phyloP scores from a whole-genome alignment of 1,284 basidiomycete genomes.

The Ustilago xerochloae region DNA sequence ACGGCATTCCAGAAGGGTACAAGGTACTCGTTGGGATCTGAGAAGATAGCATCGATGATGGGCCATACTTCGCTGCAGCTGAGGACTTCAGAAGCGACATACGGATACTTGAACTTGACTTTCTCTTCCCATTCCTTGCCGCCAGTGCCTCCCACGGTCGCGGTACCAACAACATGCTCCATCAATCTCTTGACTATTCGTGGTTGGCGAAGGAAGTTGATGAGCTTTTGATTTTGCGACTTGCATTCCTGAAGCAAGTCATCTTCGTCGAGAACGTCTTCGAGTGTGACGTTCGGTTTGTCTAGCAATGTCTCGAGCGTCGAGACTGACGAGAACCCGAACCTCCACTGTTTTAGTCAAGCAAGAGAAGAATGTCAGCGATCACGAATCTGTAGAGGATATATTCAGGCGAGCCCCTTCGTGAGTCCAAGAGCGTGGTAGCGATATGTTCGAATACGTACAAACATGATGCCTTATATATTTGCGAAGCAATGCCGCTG shows the following conservation, averaged over 20 bases:
- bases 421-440: too few species aligned
- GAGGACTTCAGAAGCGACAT: conserved; percentile 92
- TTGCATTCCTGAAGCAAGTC: conserved; percentile 96
- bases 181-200: conserved; percentile 83
- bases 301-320: conserved; percentile 64
- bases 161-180: conserved; percentile 85
- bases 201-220: conserved; percentile 83
- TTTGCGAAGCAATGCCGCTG: conserved; percentile 4
- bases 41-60: conserved; percentile 88
- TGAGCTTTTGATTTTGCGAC: conserved; percentile 86
- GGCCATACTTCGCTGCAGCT: conserved; percentile 91
- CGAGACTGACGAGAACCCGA: conserved; percentile 64
- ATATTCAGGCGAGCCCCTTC: not conserved
- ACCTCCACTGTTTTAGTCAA: conserved; percentile 55
- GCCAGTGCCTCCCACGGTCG: conserved; percentile 77
- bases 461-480: conserved; percentile 31
- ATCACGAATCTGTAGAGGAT: not conserved
- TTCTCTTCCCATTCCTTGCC: conserved; percentile 65
- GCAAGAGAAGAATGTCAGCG: not conserved
- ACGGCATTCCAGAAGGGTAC: conserved; percentile 88
- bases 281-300: conserved; percentile 72
- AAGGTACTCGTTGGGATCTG: conserved; percentile 74
- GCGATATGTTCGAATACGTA: conserved; percentile 5
- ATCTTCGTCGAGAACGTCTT: conserved; percentile 92
- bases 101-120: conserved; percentile 76